These are phyloP conservation scores for Xylariaceae sp. DNA, from an alignment of 2,329 filamentous ascomycete species.

Conservation along the genomic window DNA sequence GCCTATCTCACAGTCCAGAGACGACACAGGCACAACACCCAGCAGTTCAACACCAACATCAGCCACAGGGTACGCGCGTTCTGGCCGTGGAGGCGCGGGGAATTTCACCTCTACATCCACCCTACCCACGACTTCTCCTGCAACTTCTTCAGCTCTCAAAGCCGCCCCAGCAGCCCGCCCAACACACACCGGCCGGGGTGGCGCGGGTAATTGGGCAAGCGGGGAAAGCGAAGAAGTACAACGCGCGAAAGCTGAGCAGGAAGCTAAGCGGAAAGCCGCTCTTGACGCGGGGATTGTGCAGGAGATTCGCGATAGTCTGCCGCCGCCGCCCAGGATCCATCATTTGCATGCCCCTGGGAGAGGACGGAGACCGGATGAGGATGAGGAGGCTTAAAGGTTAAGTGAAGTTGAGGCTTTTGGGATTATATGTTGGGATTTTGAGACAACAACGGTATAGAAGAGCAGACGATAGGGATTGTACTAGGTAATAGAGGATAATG, in stretches of 20 bases:
- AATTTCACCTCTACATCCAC: conserved; percentile 45
- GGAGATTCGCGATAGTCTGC: conserved; percentile 5
- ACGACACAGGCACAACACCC: conserved; percentile 17
- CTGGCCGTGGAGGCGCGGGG: conserved; percentile 60
- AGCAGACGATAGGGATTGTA: no score
- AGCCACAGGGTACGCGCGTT: conserved; percentile 19
- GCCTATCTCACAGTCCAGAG: not conserved
- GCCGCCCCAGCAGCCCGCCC: conserved; percentile 4
- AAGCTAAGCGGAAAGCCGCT: conserved; percentile 25
- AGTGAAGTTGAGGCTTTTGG: not conserved
- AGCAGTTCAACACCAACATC: conserved; percentile 6
- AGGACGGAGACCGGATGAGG: not conserved
- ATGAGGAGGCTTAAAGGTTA: not conserved
- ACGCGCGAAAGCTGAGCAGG: conserved; percentile 24
- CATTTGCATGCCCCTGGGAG: not conserved
- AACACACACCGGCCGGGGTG: conserved; percentile 47
- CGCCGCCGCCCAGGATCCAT: conserved; percentile 1
- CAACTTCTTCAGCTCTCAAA: not conserved
- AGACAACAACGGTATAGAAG: no score
- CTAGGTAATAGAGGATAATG: no score
- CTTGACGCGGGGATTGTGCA: conserved; percentile 28
- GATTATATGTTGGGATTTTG: no score
- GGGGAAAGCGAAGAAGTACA: conserved; percentile 17
- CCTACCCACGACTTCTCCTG: conserved; percentile 10
- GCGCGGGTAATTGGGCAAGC: conserved; percentile 52